These are phyloP conservation scores for Aristolochia californica DNA, from an alignment of 164 flowering plant species.

Conservation along the genomic window DNA sequence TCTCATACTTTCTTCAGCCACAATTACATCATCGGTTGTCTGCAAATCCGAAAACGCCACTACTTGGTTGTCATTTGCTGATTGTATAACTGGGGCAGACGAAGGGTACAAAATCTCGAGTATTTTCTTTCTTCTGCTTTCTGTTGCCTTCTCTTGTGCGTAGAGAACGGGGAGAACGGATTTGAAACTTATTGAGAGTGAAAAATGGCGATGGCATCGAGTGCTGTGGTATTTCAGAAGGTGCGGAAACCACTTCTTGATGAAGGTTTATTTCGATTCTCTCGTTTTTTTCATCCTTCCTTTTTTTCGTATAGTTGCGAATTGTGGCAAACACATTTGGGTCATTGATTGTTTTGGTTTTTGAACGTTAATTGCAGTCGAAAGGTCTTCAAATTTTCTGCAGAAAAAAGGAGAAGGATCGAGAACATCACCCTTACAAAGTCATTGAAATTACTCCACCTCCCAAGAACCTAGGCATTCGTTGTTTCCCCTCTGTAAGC, in stretches of 20 bases:
- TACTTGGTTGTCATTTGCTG: not conserved
- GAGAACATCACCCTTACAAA: constrained; percentile 58
- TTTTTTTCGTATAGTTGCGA: too few relatives aligned
- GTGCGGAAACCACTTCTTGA: not conserved
- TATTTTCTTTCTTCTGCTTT: too few relatives aligned
- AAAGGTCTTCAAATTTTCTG: constrained; percentile 30
- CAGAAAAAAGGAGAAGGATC: constrained; percentile 38
- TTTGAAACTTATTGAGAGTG: not conserved
- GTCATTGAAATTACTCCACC: constrained; percentile 86
- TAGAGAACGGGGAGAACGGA: not conserved
- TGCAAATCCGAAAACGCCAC: too few relatives aligned
- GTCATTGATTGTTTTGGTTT: not conserved
- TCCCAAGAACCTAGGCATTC: constrained; percentile 71
- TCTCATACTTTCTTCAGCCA: too few relatives aligned
- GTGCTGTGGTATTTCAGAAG: constrained; percentile 1
- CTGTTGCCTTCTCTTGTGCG: too few relatives aligned
- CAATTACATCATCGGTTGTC: too few relatives aligned
- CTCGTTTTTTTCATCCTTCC: not conserved
- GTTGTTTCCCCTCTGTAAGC: constrained; percentile 71
- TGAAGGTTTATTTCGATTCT: not conserved
- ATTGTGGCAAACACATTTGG: not conserved
- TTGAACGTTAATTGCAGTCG: constrained; percentile 2
- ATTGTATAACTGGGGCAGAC: not conserved
- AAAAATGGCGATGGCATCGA: constrained; percentile 5
- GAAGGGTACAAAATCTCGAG: not conserved